Percentiles rank a stretch among this genome's conserved stretches.
Evolutionary conservation across 768 basidiomycete species (phyloP).

Genomic region (Piloderma croceum): DNA sequence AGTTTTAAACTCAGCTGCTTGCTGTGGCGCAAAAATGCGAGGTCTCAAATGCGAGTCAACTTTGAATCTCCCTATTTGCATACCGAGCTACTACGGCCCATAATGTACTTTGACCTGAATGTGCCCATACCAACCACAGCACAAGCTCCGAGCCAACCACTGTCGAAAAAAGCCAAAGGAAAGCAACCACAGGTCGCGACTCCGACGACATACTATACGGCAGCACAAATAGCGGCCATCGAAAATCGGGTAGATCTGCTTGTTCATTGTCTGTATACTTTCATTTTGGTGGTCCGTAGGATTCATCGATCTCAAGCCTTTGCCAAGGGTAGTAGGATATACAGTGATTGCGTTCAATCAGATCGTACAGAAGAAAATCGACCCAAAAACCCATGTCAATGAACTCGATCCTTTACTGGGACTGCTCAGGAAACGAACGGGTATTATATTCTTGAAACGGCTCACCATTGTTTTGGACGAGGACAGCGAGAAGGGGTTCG

Average conservation of each 20-base stretch:
- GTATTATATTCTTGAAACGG: slow-evolving; percentile 65
- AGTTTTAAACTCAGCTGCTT: too few relatives aligned
- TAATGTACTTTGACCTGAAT: slow-evolving; percentile 39
- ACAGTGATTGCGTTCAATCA: slow-evolving; percentile 75
- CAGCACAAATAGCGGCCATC: slow-evolving; percentile 37
- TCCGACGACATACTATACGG: slow-evolving; percentile 28
- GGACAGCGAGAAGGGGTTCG: slow-evolving; percentile 83
- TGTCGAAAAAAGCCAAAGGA: slow-evolving; percentile 24
- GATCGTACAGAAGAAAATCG: slow-evolving; percentile 63
- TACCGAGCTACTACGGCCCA: too few relatives aligned
- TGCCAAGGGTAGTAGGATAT: slow-evolving; percentile 84
- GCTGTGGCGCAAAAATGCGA: too few relatives aligned
- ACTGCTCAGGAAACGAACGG: slow-evolving; percentile 52
- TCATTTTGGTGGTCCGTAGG: neutral
- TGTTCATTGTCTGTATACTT: slow-evolving; percentile 35
- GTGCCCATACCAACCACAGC: slow-evolving; percentile 26
- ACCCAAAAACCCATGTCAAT: slow-evolving; percentile 65
- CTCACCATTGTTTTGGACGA: slow-evolving; percentile 78
- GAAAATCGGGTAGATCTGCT: slow-evolving; percentile 44
- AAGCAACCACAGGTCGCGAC: slow-evolving; percentile 20
- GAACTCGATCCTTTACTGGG: slow-evolving; percentile 51
- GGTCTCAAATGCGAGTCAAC: too few relatives aligned
- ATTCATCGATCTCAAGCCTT: slow-evolving; percentile 7
- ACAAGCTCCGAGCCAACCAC: slow-evolving; percentile 8
- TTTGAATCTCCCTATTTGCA: too few relatives aligned